A percentile compares a stretch with the other conserved stretches of the same genome.
Conservation (phyloP, 1,139 yeast species). For the Geotrichum europaeum region DNA sequence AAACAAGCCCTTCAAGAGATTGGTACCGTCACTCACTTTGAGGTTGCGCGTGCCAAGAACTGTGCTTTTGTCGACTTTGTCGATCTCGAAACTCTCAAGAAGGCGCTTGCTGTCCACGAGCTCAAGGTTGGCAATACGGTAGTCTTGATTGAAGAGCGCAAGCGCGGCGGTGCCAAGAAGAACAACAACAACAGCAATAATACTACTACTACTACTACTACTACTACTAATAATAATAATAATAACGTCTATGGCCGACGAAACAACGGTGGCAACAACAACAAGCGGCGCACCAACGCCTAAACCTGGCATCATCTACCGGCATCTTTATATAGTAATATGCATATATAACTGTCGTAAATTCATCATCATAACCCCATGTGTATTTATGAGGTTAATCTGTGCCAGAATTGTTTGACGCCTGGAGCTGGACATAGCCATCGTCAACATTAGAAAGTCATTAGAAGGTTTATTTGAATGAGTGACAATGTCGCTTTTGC, state of each 20-base stretch:
- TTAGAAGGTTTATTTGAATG: no score
- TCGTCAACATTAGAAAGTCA: no score
- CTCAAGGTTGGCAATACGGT: slow-evolving; percentile 28
- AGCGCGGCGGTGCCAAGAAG: slow-evolving; percentile 13
- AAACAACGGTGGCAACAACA: slow-evolving; percentile 3
- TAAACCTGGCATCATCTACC: neutral
- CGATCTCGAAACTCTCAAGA: slow-evolving; percentile 31
- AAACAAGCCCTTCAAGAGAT: slow-evolving; percentile 31
- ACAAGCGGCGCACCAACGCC: neutral
- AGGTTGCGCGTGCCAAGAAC: slow-evolving; percentile 32
- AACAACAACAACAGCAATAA: slow-evolving; percentile 4
- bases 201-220: neutral
- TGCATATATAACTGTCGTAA: neutral
- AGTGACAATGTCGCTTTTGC: no score
- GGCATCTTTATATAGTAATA: neutral
- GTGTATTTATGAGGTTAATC: neutral
- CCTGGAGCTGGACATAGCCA: no score
- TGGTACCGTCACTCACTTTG: slow-evolving; percentile 36
- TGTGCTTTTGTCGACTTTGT: slow-evolving; percentile 39
- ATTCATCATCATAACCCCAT: neutral
- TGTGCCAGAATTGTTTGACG: neutral
- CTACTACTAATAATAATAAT: neutral
- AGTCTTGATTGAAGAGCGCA: slow-evolving; percentile 8
- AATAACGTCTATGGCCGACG: slow-evolving; percentile 5
- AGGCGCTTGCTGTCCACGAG: slow-evolving; percentile 32